phyloP scores from a whole-genome alignment of 2,329 filamentous ascomycete genomes.

The Sclerotiophoma versabilis region DNA sequence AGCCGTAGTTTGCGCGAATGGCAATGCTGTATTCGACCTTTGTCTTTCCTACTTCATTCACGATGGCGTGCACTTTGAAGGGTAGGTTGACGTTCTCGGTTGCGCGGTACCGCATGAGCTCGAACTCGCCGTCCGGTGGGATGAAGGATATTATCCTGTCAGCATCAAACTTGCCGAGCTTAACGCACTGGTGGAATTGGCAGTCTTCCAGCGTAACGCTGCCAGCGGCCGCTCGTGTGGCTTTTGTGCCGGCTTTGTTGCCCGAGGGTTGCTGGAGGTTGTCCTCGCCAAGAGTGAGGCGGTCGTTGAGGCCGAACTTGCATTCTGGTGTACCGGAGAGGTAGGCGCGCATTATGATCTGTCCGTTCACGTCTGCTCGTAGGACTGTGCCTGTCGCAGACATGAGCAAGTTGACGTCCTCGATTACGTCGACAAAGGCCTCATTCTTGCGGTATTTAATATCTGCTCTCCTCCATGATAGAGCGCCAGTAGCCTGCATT shows the following conservation, averaged over 20 bases:
- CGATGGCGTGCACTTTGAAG: constrained; percentile 98
- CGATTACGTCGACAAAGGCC: constrained; percentile 98
- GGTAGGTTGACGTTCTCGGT: constrained; percentile 98
- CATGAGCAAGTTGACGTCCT: constrained; percentile 98
- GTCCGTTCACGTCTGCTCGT: constrained; percentile 93
- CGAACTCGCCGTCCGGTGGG: constrained; percentile 96
- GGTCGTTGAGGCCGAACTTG: constrained; percentile 98
- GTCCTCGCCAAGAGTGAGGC: constrained; percentile 80
- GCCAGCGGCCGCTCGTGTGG: constrained; percentile 92
- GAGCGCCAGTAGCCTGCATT: constrained; percentile 96
- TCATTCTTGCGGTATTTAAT: constrained; percentile 99
- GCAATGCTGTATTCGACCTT: constrained; percentile 99
- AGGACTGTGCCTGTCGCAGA: constrained; percentile 96
- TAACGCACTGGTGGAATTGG: constrained; percentile 98
- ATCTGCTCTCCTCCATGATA: constrained; percentile 96
- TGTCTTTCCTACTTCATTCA: constrained; percentile 94
- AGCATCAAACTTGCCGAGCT: constrained; percentile 94
- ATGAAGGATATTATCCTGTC: constrained; percentile 98
- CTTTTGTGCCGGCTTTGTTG: constrained; percentile 81
- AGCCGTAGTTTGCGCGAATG: constrained; percentile 94
- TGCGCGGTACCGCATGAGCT: constrained; percentile 97
- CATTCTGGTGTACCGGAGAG: constrained; percentile 96
- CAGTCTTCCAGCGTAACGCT: constrained; percentile 97
- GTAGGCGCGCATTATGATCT: constrained; percentile 99
- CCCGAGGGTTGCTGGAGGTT: constrained; percentile 70